Evolutionary conservation across 192 early-diverging fungal species (phyloP).

Genomic region (Bifiguratus adelaidae): DNA sequence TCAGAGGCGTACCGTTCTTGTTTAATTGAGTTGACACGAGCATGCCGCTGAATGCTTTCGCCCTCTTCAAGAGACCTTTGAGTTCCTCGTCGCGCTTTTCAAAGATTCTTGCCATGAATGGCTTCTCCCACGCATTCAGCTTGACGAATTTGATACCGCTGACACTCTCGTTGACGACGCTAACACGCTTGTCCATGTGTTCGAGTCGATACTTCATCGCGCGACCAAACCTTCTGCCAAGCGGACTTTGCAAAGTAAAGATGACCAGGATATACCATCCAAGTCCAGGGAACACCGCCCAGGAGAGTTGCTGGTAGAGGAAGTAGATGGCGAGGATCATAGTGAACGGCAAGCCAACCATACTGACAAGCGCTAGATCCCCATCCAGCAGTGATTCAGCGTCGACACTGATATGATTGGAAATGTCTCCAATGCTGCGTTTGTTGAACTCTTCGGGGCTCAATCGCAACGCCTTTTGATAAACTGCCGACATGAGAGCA

Average conservation of each 20-base stretch:
- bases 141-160: constrained; percentile 33
- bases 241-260: constrained; percentile 15
- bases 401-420: constrained; percentile 27
- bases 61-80: neutral
- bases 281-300: constrained; percentile 22
- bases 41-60: neutral
- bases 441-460: constrained; percentile 16
- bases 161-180: constrained; percentile 24
- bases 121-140: constrained; percentile 23
- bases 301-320: constrained; percentile 7
- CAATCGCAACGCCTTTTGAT: constrained; percentile 22
- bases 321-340: constrained; percentile 14
- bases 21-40: neutral
- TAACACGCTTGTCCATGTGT: constrained; percentile 22
- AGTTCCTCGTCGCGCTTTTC: neutral
- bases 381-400: constrained; percentile 14
- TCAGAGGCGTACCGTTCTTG: neutral
- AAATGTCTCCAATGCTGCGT: constrained; percentile 21
- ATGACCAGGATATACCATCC: constrained; percentile 7
- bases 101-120: constrained; percentile 1
- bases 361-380: constrained; percentile 2
- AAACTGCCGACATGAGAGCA: constrained; percentile 24
- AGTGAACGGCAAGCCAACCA: constrained; percentile 10
- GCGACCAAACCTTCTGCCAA: constrained; percentile 7
- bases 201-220: constrained; percentile 14